These are phyloP conservation scores for Ettlia oleoabundans DNA, from an alignment of 139 green algal species.

Conservation along the genomic window DNA sequence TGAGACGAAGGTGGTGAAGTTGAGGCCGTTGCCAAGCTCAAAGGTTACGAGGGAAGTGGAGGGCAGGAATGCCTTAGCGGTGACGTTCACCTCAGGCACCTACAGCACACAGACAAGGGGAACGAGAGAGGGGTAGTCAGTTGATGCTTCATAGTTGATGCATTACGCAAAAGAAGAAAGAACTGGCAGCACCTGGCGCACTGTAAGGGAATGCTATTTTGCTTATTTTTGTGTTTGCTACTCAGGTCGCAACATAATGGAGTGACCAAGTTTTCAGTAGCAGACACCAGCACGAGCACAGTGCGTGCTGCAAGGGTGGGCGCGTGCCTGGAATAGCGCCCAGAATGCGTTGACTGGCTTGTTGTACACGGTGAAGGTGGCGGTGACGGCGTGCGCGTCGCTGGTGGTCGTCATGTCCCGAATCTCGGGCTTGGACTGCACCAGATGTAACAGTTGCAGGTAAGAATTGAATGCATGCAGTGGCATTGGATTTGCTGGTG, in stretches of 20 bases:
- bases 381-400: slow-evolving; percentile 49
- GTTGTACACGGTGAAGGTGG: slow-evolving; percentile 76
- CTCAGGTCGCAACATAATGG: too few relatives aligned
- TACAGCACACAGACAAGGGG: slow-evolving; percentile 7
- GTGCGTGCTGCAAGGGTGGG: not conserved
- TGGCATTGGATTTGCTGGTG: too few relatives aligned
- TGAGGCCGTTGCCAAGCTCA: slow-evolving; percentile 64
- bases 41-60: slow-evolving; percentile 80
- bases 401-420: slow-evolving; percentile 65
- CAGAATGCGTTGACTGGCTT: slow-evolving; percentile 82
- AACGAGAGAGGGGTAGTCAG: not conserved
- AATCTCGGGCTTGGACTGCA: slow-evolving; percentile 60
- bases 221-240: too few relatives aligned
- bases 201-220: too few relatives aligned
- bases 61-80: slow-evolving; percentile 74
- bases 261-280: too few relatives aligned
- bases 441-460: not conserved
- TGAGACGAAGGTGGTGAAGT: slow-evolving; percentile 71
- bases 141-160: too few relatives aligned
- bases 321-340: slow-evolving; percentile 62
- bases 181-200: too few relatives aligned
- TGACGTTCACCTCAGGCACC: slow-evolving; percentile 71
- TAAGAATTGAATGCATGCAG: not conserved
- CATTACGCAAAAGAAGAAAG: too few relatives aligned
- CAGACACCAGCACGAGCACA: too few relatives aligned